phyloP scores from a whole-genome alignment of 2,329 filamentous ascomycete species.

The Penicillium sp. region DNA sequence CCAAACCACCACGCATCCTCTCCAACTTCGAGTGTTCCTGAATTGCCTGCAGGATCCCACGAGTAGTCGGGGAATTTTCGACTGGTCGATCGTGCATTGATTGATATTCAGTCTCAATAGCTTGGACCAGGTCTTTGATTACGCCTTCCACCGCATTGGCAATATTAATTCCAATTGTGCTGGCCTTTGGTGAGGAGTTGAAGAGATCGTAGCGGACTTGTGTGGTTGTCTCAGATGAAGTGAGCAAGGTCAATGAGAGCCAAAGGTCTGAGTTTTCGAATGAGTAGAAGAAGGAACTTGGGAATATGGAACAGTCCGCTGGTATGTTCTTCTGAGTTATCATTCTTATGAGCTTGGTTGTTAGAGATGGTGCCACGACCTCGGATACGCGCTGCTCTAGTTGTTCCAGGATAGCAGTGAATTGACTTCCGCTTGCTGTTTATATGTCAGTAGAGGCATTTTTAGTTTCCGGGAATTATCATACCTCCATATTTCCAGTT shows the following conservation, averaged over 20 bases:
- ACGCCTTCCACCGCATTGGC: background rate
- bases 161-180: background rate
- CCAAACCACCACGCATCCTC: slow-evolving; percentile 15
- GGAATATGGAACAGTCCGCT: slow-evolving; percentile 19
- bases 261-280: slow-evolving; percentile 20
- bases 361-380: background rate
- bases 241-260: slow-evolving; percentile 28
- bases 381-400: slow-evolving; percentile 8
- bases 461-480: too few relatives aligned
- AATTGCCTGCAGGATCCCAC: slow-evolving; percentile 18
- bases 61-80: background rate
- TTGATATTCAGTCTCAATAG: slow-evolving; percentile 19
- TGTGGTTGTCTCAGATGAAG: slow-evolving; percentile 25
- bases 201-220: slow-evolving; percentile 35
- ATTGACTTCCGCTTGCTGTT: slow-evolving; percentile 6
- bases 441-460: background rate
- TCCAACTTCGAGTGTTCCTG: slow-evolving; percentile 27
- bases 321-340: background rate
- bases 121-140: background rate
- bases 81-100: background rate
- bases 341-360: slow-evolving; percentile 2
- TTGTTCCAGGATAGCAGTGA: background rate
- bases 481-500: slow-evolving; percentile 37
- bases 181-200: background rate
- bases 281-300: slow-evolving; percentile 22